Evolutionary conservation across 2,329 filamentous ascomycete genomes (phyloP).

Genomic region (Paecilomyces formosus): DNA sequence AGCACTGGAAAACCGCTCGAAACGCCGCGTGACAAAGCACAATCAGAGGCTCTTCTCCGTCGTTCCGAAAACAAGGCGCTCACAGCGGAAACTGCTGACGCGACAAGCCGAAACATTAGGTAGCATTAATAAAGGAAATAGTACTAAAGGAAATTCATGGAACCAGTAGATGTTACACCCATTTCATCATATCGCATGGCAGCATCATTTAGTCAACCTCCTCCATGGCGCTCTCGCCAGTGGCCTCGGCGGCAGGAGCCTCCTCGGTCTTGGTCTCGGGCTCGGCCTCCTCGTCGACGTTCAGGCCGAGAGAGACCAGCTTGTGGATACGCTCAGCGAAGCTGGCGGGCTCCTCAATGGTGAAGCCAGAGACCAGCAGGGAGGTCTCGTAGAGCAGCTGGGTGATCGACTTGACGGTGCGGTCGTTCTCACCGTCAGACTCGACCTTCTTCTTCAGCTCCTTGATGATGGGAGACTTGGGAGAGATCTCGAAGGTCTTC

Average conservation of each 20-base stretch:
- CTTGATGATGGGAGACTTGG: slow-evolving; percentile 94
- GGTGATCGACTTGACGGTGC: slow-evolving; percentile 98
- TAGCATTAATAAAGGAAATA: background rate
- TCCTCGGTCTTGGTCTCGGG: slow-evolving; percentile 52
- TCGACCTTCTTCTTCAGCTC: slow-evolving; percentile 99
- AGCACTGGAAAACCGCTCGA: background rate
- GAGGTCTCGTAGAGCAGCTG: slow-evolving; percentile 99
- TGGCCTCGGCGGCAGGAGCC: slow-evolving; percentile 54
- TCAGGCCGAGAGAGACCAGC: slow-evolving; percentile 94
- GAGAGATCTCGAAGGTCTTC: slow-evolving; percentile 99
- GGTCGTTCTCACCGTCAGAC: slow-evolving; percentile 93
- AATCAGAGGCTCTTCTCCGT: background rate
- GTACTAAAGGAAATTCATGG: background rate
- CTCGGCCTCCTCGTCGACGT: slow-evolving; percentile 92
- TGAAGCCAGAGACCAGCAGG: slow-evolving; percentile 97
- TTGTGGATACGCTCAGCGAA: slow-evolving; percentile 99
- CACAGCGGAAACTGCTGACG: background rate
- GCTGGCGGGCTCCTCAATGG: slow-evolving; percentile 95
- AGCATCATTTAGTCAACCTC: slow-evolving; percentile 78
- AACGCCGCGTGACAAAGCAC: background rate
- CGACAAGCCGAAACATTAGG: background rate
- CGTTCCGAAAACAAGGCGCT: background rate
- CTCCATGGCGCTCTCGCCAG: slow-evolving; percentile 96
- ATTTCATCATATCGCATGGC: background rate
- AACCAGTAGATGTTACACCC: background rate